Conservation (phyloP, 2,329 filamentous ascomycete species). For the Colletotrichum chlorophyti region DNA sequence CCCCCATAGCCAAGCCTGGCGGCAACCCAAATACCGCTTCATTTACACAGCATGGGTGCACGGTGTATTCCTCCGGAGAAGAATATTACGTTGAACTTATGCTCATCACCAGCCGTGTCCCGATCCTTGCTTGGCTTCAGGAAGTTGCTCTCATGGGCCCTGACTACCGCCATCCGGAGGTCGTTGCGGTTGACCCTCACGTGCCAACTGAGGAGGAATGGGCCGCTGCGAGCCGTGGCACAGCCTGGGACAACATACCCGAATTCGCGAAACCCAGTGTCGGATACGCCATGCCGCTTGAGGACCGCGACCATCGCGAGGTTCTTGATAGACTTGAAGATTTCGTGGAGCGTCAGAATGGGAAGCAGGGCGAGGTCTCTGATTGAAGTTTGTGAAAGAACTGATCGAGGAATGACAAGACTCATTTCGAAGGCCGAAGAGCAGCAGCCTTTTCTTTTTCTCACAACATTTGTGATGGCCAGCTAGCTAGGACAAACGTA, state of each 20-base stretch:
- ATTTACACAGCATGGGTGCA: conserved; percentile 63
- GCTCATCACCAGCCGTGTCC: conserved; percentile 59
- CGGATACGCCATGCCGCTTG: neutral
- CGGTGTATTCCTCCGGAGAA: conserved; percentile 74
- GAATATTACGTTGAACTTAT: conserved; percentile 64
- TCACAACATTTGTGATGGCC: too few relatives aligned
- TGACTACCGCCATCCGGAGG: conserved; percentile 47
- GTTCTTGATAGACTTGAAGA: neutral
- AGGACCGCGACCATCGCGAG: neutral
- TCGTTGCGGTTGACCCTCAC: conserved; percentile 37
- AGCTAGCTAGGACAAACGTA: too few relatives aligned
- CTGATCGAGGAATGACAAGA: neutral
- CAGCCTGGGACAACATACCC: conserved; percentile 39
- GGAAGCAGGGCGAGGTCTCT: neutral
- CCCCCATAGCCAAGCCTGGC: conserved; percentile 51
- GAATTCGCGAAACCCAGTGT: conserved; percentile 40
- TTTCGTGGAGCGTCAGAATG: neutral
- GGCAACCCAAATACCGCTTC: conserved; percentile 49
- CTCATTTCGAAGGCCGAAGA: too few relatives aligned
- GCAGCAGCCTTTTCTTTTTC: too few relatives aligned
- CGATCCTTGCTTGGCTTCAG: conserved; percentile 68
- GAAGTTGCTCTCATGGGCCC: conserved; percentile 52
- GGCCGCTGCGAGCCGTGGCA: conserved; percentile 31
- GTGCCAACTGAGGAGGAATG: conserved; percentile 16
- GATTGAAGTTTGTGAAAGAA: neutral